Conservation (phyloP, 1,139 yeast species). For the Geotrichum klebahnii region DNA sequence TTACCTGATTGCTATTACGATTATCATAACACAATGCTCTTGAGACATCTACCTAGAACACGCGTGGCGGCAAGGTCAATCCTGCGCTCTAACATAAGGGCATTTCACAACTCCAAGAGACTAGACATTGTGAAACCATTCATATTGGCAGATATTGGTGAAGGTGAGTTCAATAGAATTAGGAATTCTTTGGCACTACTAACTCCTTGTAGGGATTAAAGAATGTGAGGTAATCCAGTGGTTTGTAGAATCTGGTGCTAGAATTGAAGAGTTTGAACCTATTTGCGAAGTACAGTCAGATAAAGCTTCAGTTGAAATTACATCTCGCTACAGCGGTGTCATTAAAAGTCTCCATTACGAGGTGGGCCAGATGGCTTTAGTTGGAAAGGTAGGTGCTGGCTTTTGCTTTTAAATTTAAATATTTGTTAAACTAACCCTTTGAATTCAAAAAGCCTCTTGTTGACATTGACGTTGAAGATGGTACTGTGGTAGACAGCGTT, state of each 20-base stretch:
- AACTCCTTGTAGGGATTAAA: slow-evolving; percentile 28
- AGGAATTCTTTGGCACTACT: not conserved
- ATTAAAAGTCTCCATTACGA: slow-evolving; percentile 37
- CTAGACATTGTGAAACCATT: slow-evolving; percentile 30
- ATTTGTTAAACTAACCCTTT: not conserved
- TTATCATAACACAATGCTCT: not conserved
- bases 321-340: slow-evolving; percentile 38
- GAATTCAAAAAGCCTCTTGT: slow-evolving; percentile 29
- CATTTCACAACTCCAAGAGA: slow-evolving; percentile 12
- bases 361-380: slow-evolving; percentile 40
- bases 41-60: not conserved
- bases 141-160: slow-evolving; percentile 40
- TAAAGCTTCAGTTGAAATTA: slow-evolving; percentile 40
- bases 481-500: slow-evolving; percentile 16
- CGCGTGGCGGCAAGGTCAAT: slow-evolving; percentile 1
- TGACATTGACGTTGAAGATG: slow-evolving; percentile 36
- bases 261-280: slow-evolving; percentile 39
- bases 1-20: no score
- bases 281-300: slow-evolving; percentile 41
- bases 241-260: slow-evolving; percentile 40
- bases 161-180: slow-evolving; percentile 26
- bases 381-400: slow-evolving; percentile 28
- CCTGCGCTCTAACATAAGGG: not conserved
- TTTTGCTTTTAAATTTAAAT: no score
- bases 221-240: slow-evolving; percentile 42